These are phyloP conservation scores for Wilhelminamyces savonicus DNA, from an alignment of 805 yeast genomes.

Conservation along the genomic window DNA sequence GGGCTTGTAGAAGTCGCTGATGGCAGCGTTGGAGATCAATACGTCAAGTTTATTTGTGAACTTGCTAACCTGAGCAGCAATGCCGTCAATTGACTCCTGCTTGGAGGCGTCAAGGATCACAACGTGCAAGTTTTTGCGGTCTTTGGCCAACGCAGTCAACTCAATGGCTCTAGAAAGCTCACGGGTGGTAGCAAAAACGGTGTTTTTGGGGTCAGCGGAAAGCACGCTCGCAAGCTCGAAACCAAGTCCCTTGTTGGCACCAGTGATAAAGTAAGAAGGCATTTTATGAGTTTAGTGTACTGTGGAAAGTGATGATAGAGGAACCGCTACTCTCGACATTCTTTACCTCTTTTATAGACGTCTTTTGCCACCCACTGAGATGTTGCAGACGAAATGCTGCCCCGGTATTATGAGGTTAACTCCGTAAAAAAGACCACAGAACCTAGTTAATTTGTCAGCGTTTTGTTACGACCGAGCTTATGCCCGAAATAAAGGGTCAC, in stretches of 20 bases:
- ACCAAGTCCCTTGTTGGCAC: slow-evolving; percentile 41
- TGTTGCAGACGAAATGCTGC: too few relatives aligned
- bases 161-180: slow-evolving; percentile 17
- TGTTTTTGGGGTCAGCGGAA: slow-evolving; percentile 9
- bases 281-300: too few relatives aligned
- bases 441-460: too few relatives aligned
- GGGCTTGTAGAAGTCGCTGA: too few relatives aligned
- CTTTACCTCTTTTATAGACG: too few relatives aligned
- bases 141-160: slow-evolving; percentile 3
- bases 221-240: slow-evolving; percentile 21
- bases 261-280: slow-evolving; percentile 35
- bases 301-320: too few relatives aligned
- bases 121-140: slow-evolving; percentile 8
- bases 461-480: too few relatives aligned
- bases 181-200: slow-evolving; percentile 35
- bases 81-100: slow-evolving; percentile 13
- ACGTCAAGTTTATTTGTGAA: slow-evolving; percentile 20
- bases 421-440: too few relatives aligned
- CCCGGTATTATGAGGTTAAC: too few relatives aligned
- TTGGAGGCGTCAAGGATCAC: slow-evolving; percentile 14
- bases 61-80: slow-evolving; percentile 3
- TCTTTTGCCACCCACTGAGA: too few relatives aligned
- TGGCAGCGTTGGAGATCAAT: slow-evolving; percentile 29
- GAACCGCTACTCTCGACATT: too few relatives aligned
- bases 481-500: too few relatives aligned